Percentiles rank a stretch among this genome's conserved stretches.
phyloP scores from a whole-genome alignment of 2,329 filamentous ascomycete genomes.

The Keithomyces neogunnii region DNA sequence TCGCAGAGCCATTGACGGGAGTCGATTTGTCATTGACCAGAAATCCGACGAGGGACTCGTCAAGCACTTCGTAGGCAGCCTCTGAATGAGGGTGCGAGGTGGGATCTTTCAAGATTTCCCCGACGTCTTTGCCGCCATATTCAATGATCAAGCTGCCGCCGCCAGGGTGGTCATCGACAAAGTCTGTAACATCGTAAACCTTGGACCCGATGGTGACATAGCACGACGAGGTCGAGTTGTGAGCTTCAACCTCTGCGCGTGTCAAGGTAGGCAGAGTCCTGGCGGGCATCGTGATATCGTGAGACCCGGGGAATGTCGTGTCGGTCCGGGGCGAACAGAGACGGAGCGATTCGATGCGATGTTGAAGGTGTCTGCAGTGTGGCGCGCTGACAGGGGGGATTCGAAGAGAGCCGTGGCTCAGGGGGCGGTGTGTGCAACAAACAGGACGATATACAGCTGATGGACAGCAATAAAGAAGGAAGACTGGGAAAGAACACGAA shows the following conservation, averaged over 20 bases:
- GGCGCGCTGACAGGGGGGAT: neutral
- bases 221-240: constrained; percentile 75
- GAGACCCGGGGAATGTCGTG: neutral
- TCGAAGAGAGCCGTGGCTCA: neutral
- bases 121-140: constrained; percentile 81
- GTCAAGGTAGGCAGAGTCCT: constrained; percentile 78
- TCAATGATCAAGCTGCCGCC: constrained; percentile 82
- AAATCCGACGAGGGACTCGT: constrained; percentile 80
- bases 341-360: neutral
- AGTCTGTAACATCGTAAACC: constrained; percentile 92
- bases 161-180: constrained; percentile 83
- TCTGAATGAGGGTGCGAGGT: constrained; percentile 82
- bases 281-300: constrained; percentile 55
- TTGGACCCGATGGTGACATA: constrained; percentile 86
- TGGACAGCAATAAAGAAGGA: neutral
- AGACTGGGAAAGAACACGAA: neutral
- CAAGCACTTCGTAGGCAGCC: constrained; percentile 89
- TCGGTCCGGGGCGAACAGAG: neutral
- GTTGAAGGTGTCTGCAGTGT: neutral
- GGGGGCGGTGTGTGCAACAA: neutral
- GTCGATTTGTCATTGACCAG: constrained; percentile 51
- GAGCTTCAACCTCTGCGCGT: constrained; percentile 68
- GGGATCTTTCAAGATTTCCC: constrained; percentile 72
- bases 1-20: constrained; percentile 13
- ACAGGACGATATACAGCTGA: neutral